Conservation (phyloP, 805 yeast genomes). For the Starmerella apicola region DNA sequence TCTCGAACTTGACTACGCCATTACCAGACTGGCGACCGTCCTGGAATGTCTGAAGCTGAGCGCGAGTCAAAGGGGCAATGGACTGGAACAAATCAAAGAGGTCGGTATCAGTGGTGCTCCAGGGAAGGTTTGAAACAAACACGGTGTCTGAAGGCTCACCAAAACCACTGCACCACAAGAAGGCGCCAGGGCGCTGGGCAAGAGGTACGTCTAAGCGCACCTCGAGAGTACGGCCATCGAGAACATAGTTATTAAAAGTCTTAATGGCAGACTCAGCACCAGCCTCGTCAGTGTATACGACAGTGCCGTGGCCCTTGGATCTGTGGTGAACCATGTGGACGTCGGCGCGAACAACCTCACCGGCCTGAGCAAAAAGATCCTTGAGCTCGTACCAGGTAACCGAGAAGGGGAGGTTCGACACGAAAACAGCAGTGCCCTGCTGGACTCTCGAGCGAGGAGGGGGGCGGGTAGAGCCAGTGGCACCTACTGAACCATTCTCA, state of each 20-base stretch:
- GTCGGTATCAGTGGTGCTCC: constrained; percentile 77
- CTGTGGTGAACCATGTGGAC: constrained; percentile 59
- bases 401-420: constrained; percentile 75
- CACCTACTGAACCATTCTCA: not conserved
- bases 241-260: constrained; percentile 51
- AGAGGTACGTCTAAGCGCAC: constrained; percentile 57
- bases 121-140: constrained; percentile 71
- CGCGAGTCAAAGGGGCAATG: constrained; percentile 59
- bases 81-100: constrained; percentile 75
- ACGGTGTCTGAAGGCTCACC: constrained; percentile 52
- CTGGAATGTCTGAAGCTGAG: constrained; percentile 56
- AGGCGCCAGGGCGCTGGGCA: constrained; percentile 30
- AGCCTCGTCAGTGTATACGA: constrained; percentile 50
- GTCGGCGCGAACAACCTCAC: constrained; percentile 73
- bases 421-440: constrained; percentile 37
- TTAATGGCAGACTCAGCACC: constrained; percentile 64
- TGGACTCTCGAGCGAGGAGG: constrained; percentile 14
- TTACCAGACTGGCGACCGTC: constrained; percentile 63
- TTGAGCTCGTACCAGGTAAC: constrained; percentile 73
- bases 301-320: constrained; percentile 80
- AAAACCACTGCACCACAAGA: constrained; percentile 53
- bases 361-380: constrained; percentile 68
- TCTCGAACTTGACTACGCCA: constrained; percentile 73
- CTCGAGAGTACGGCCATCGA: constrained; percentile 67
- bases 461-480: not conserved